Percentiles rank a stretch among this genome's conserved stretches.
These are phyloP conservation scores for Schizophyllum commune DNA, from an alignment of 1,284 basidiomycete species.

Conservation along the genomic window DNA sequence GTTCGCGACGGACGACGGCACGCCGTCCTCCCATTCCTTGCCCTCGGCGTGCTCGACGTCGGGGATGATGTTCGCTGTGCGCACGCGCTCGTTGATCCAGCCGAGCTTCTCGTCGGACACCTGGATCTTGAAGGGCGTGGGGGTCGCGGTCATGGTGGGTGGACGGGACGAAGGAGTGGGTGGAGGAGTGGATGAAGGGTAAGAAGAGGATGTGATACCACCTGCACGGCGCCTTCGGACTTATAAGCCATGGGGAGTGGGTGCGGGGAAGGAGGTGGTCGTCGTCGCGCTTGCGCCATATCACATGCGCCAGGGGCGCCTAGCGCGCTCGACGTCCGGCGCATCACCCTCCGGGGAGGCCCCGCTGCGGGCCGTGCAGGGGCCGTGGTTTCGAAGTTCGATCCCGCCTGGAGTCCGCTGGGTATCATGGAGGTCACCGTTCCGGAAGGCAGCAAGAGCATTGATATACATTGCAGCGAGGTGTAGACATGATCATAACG, in stretches of 20 bases:
- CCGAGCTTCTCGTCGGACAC: slow-evolving; percentile 24
- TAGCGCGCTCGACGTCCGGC: too few relatives aligned
- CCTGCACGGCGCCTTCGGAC: too few relatives aligned
- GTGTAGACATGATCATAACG: too few relatives aligned
- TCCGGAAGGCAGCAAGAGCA: too few relatives aligned
- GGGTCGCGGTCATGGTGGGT: slow-evolving; percentile 8
- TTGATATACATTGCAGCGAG: too few relatives aligned
- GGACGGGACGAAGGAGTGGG: neutral
- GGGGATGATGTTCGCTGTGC: slow-evolving; percentile 27
- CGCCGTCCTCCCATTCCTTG: slow-evolving; percentile 32
- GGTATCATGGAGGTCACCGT: too few relatives aligned
- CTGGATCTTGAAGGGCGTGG: slow-evolving; percentile 25
- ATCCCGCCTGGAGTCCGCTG: too few relatives aligned
- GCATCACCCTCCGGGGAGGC: neutral
- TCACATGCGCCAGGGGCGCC: neutral
- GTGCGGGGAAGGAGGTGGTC: too few relatives aligned
- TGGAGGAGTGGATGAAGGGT: too few relatives aligned
- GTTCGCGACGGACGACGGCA: slow-evolving; percentile 26
- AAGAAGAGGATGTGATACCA: too few relatives aligned
- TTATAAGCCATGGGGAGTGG: too few relatives aligned
- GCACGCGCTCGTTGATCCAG: slow-evolving; percentile 23
- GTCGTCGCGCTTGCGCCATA: neutral
- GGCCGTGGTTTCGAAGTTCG: too few relatives aligned
- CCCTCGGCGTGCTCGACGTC: slow-evolving; percentile 27
- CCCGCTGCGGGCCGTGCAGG: neutral